phyloP scores from a whole-genome alignment of 768 basidiomycete genomes.

The Vararia minispora region DNA sequence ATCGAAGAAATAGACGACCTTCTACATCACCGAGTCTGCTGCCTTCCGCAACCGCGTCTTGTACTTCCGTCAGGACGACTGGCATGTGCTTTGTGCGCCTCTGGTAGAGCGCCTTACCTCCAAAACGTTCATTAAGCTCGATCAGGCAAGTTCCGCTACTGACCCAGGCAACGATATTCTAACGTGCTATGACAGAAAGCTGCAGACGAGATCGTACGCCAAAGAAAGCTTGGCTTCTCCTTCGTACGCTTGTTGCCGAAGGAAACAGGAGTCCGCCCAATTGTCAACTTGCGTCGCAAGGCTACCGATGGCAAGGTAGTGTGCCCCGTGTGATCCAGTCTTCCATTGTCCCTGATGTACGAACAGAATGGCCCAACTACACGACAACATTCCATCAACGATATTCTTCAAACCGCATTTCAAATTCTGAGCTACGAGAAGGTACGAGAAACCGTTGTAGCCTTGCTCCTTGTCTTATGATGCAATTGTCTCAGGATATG shows the following conservation, averaged over 20 bases:
- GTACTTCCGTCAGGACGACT: conserved; percentile 93
- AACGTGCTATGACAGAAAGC: conserved; percentile 35
- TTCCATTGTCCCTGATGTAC: neutral
- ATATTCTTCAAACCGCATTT: conserved; percentile 74
- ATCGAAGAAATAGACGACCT: conserved; percentile 55
- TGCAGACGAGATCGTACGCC: conserved; percentile 53
- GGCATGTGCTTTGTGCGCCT: conserved; percentile 75
- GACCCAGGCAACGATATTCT: neutral
- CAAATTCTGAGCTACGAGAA: conserved; percentile 83
- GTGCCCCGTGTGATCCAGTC: conserved; percentile 17
- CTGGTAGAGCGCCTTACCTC: conserved; percentile 63
- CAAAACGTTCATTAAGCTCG: conserved; percentile 60
- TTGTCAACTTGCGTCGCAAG: conserved; percentile 75
- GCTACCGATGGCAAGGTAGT: conserved; percentile 25
- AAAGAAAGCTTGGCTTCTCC: conserved; percentile 70
- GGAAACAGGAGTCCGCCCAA: conserved; percentile 88
- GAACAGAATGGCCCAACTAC: conserved; percentile 4
- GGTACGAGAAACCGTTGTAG: conserved; percentile 29
- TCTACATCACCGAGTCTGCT: conserved; percentile 89
- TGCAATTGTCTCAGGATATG: conserved; percentile 33
- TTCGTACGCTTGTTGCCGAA: conserved; percentile 88
- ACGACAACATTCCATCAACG: conserved; percentile 66
- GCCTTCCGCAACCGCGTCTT: conserved; percentile 73
- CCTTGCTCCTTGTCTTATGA: too few relatives aligned
- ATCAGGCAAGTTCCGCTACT: conserved; percentile 37